A percentile compares a stretch with the other conserved stretches of the same genome.
Evolutionary conservation across 2,329 filamentous ascomycete genomes (phyloP).

Genomic region (Metarhizium brunneum): DNA sequence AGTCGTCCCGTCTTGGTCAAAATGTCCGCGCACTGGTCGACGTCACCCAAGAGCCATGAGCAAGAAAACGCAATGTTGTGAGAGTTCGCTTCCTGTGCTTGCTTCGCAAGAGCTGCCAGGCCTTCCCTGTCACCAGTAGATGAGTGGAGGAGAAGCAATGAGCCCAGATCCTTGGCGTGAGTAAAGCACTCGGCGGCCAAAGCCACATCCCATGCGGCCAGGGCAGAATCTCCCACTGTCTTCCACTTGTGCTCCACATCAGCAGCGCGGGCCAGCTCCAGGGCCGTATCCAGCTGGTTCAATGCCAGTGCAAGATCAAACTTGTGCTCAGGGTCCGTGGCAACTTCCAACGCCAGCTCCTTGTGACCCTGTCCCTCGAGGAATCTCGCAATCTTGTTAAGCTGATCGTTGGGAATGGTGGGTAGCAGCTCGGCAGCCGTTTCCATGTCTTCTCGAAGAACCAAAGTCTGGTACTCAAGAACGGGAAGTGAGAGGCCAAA

Average conservation of each 20-base stretch:
- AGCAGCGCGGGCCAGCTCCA: conserved; percentile 72
- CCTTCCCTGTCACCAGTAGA: conserved; percentile 74
- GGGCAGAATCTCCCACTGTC: conserved; percentile 84
- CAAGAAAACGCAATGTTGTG: conserved; percentile 93
- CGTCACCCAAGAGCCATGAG: conserved; percentile 77
- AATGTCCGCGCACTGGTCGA: conserved; percentile 72
- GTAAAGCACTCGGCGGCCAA: conserved; percentile 91
- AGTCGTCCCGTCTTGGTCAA: conserved; percentile 69
- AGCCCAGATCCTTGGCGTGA: conserved; percentile 83
- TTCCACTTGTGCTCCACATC: conserved; percentile 98
- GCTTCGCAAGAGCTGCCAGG: conserved; percentile 59
- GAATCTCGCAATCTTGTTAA: conserved; percentile 97
- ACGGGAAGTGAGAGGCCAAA: conserved; percentile 87
- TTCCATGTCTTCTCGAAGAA: conserved; percentile 89
- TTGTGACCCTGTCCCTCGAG: conserved; percentile 96
- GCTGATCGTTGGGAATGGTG: conserved; percentile 81
- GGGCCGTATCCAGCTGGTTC: conserved; percentile 74
- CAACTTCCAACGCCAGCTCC: conserved; percentile 87
- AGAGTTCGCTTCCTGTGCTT: conserved; percentile 66
- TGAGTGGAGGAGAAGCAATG: conserved; percentile 77
- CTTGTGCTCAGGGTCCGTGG: conserved; percentile 90
- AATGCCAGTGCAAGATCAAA: conserved; percentile 85
- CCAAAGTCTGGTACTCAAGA: conserved; percentile 92
- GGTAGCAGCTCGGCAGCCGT: conserved; percentile 76
- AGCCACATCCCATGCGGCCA: conserved; percentile 75